A percentile compares a stretch with the other conserved stretches of the same genome.
Conservation (phyloP, 257 asterid genomes). For the Fraxinus excelsior region DNA sequence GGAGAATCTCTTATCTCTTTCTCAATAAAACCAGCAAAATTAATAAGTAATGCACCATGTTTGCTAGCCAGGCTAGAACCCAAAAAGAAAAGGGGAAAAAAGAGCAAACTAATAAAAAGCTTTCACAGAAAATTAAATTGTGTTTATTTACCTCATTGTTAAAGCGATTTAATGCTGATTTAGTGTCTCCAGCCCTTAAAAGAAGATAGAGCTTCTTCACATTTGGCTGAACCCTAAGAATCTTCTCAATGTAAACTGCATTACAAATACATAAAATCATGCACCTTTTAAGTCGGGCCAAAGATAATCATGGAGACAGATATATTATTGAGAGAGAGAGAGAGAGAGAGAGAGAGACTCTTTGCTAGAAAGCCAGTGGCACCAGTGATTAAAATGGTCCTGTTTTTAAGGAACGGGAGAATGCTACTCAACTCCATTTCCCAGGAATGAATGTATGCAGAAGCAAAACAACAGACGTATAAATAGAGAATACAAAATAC, state of each 20-base stretch:
- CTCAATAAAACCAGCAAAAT: too few species aligned
- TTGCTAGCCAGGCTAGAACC: too few species aligned
- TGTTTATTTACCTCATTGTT: slow-evolving; percentile 44
- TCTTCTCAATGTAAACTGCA: slow-evolving; percentile 61
- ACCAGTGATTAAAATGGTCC: slow-evolving; percentile 50
- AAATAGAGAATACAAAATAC: neutral
- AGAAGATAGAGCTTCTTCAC: slow-evolving; percentile 59
- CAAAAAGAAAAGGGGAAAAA: too few species aligned
- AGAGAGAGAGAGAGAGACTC: slow-evolving; percentile 18
- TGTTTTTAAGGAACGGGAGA: slow-evolving; percentile 50
- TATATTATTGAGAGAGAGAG: too few species aligned
- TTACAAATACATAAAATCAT: neutral
- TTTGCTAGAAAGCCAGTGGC: slow-evolving; percentile 63
- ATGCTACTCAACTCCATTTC: slow-evolving; percentile 49
- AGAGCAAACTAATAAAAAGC: too few species aligned
- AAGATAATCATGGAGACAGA: too few species aligned
- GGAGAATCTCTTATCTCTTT: too few species aligned
- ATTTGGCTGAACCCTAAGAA: slow-evolving; percentile 65
- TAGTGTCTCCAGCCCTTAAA: slow-evolving; percentile 52
- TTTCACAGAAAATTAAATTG: neutral
- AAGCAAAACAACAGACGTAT: neutral
- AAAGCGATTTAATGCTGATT: slow-evolving; percentile 58
- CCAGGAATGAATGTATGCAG: neutral
- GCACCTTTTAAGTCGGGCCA: too few species aligned
- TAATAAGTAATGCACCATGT: too few species aligned